Evolutionary conservation across 768 basidiomycete genomes (phyloP), one percentile per base, ranked within the genome.

Genomic region (Phylloporus sp.): DNA sequence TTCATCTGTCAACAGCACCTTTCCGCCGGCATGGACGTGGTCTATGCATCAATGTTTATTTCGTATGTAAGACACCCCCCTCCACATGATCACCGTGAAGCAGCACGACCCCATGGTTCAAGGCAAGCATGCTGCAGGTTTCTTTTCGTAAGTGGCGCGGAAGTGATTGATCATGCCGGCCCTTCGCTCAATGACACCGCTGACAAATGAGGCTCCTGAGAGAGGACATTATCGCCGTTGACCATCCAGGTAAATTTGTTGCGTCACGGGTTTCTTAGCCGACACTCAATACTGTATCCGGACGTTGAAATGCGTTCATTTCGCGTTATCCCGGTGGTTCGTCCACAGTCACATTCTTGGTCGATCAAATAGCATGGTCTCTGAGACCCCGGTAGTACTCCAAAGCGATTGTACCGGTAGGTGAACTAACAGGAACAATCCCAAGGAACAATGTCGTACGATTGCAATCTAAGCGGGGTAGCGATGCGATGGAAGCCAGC

Each of bases 101-200:
- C 45, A 38, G 32, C 48, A 53, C 34, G 54, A 47, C 20, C 32
- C 42, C 41, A 54, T 39, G 42, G 44, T 42, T 54, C 24, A 35
- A 48, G 47, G 45, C 50, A 58, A 49, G 38, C 61, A 61, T 46
- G 50, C 48, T 38, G 61, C 50, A 49, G 42, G 51, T 44, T 49
- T 40, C 28, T 39, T 63, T 39, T 58, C 60, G 60, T 62, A 62
- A 62, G 60, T 64, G 60, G 60, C 59, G 60, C 60, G 56, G 60
- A 58, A 63, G 58, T 61, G 55, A 55, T 26, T 42, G 58, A 51
- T 56, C 37, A 38, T 42, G 38, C 60, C 60, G 34, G 35, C 33
- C 45, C n/a, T 8, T 49, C 60, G 60, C 23, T 57, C 44, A 45
- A 42, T 49, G 32, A 53, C 32, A 42, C 34, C 49, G 39, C 38